Base-by-base conservation (phyloP, 768 basidiomycete genomes). In the Lentinula sp. region DNA sequence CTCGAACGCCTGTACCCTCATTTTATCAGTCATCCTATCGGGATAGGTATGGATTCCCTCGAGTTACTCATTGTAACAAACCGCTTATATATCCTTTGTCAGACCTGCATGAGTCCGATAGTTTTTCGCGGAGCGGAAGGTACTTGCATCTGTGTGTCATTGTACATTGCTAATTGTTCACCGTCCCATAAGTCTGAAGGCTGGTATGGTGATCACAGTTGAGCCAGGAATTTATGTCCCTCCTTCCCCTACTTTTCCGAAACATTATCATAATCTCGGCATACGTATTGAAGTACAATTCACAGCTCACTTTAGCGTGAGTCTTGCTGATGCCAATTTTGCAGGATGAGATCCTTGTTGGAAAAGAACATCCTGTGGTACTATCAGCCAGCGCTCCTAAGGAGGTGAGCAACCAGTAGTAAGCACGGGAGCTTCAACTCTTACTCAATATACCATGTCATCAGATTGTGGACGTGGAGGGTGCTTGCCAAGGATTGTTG, bases 171-270 rank as follows among this genome's bases (percentile, higher is more conserved):
- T 36, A 49, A 63, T 18, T 32, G 23, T 15, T 28, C 46, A 33
- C n/a, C 28, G 36, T 49, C 50, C 16, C 10, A 28, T 9, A n/a
- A 91, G 93, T 28, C 71, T 98, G 59, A 81, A 86, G 63, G 79
- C 81, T 6, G 95, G 95, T 0, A 97, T 94, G 86, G 92, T 97
- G 6, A 85, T 97, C 48, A 97, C 95, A 0, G 82, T 98, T 61
- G 95, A 97, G 68, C 93, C 93, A 82, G 94, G 91, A 1, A 81
- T 96, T 36, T 98, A 97, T 69, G 92, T 99, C 42, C 97, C 96
- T 3, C 85, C 88, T 1, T 79, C 82, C 6, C 68, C 85, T 2
- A 76, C 84, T 49, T 98, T 92, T 72, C 97, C 96, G 2, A 88
- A 83, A 64, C 83, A 84, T 56, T 98, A 94, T 73, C 95, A 96